Evolutionary conservation across 202 grass and related monocot species (phyloP).

Genomic region (Elaeis oleifera): DNA sequence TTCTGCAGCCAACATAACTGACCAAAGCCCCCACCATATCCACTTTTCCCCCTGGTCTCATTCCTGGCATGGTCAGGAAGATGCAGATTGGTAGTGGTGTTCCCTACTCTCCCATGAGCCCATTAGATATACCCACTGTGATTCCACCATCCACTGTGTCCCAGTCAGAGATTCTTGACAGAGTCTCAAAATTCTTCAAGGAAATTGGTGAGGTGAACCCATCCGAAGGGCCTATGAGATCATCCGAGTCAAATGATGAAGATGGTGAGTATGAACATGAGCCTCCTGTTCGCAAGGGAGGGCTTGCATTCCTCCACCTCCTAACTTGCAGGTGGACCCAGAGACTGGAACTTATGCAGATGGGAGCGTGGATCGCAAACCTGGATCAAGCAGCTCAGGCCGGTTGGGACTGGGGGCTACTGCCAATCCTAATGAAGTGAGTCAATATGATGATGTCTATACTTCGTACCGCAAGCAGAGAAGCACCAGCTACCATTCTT

Average conservation of each 20-base stretch:
- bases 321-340: slow-evolving; percentile 61
- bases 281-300: slow-evolving; percentile 57
- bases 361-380: slow-evolving; percentile 47
- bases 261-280: slow-evolving; percentile 68
- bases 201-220: slow-evolving; percentile 92
- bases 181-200: slow-evolving; percentile 80
- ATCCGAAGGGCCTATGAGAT: slow-evolving; percentile 74
- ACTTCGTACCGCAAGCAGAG: slow-evolving; percentile 84
- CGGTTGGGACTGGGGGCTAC: slow-evolving; percentile 71
- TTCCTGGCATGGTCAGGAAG: slow-evolving; percentile 96
- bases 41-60: slow-evolving; percentile 85
- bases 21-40: slow-evolving; percentile 72
- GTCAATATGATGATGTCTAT: slow-evolving; percentile 93
- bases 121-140: slow-evolving; percentile 75
- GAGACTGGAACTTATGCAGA: slow-evolving; percentile 74
- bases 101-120: slow-evolving; percentile 83
- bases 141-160: slow-evolving; percentile 71
- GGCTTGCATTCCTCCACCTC: slow-evolving; percentile 74
- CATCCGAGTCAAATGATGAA: slow-evolving; percentile 32
- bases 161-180: slow-evolving; percentile 68
- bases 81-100: slow-evolving; percentile 96
- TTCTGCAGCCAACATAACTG: slow-evolving; percentile 23
- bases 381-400: slow-evolving; percentile 32
- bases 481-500: slow-evolving; percentile 82
- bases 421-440: slow-evolving; percentile 47